Evolutionary conservation across 1,139 yeast species (phyloP).

Genomic region (Kurtzmaniella natalensis): DNA sequence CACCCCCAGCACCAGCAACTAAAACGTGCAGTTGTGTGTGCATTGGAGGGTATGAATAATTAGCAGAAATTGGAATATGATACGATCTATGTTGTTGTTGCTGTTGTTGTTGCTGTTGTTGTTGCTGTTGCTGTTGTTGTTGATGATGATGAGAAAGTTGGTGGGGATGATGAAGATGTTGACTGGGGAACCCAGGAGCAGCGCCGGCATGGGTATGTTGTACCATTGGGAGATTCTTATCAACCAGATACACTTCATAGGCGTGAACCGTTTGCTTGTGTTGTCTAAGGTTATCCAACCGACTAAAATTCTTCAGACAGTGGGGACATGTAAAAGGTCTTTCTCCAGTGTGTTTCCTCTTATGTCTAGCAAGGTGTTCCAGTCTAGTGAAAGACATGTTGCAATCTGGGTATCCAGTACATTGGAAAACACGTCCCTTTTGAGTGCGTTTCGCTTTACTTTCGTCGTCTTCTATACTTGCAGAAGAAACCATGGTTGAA

Average conservation of each 20-base stretch:
- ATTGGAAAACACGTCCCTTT: conserved; percentile 70
- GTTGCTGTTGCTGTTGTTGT: conserved; percentile 6
- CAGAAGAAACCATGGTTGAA: neutral
- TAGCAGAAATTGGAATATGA: conserved; percentile 1
- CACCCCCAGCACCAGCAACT: neutral
- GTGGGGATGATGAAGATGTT: conserved; percentile 5
- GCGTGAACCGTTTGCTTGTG: conserved; percentile 93
- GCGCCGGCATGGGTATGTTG: conserved; percentile 3
- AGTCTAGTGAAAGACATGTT: conserved; percentile 83
- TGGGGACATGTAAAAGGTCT: conserved; percentile 86
- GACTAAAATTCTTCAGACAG: conserved; percentile 75
- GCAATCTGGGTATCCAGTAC: conserved; percentile 85
- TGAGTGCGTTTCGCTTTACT: conserved; percentile 33
- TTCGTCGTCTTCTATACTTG: conserved; percentile 1
- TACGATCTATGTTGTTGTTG: conserved; percentile 7
- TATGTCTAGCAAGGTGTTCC: conserved; percentile 90
- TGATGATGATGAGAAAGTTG: conserved; percentile 5
- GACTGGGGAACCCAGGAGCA: neutral
- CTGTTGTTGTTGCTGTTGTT: conserved; percentile 4
- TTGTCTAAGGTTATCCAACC: conserved; percentile 85
- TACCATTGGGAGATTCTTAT: conserved; percentile 3
- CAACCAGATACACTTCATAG: conserved; percentile 50
- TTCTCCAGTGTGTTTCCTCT: conserved; percentile 92
- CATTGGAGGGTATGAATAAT: neutral
- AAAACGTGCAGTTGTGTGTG: neutral